These are phyloP conservation scores for Solanum paucissectum DNA, from an alignment of 257 asterid genomes.

Conservation along the genomic window DNA sequence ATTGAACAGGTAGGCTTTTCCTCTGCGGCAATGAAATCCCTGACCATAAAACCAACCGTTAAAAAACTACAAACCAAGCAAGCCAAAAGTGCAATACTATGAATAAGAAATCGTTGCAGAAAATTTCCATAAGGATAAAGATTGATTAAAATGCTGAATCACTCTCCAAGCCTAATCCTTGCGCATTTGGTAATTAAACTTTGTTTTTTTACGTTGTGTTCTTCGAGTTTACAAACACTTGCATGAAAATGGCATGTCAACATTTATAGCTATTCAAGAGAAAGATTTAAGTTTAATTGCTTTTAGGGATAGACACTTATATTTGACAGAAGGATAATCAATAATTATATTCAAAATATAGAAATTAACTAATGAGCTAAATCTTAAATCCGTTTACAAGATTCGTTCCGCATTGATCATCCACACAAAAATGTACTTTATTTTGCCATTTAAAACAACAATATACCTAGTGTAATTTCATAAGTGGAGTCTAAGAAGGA, in stretches of 20 bases:
- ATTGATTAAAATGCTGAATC: background rate
- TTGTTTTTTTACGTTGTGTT: background rate
- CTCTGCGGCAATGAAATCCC: constrained; percentile 73
- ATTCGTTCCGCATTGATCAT: background rate
- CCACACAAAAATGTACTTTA: background rate
- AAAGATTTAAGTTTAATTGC: background rate
- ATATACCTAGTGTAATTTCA: background rate
- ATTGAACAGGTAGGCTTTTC: constrained; percentile 76
- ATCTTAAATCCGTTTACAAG: background rate
- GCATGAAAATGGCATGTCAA: background rate
- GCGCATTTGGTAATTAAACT: background rate
- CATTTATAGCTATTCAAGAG: background rate
- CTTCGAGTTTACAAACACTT: background rate
- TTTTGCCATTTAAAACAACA: background rate
- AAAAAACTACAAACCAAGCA: background rate
- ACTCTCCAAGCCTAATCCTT: background rate
- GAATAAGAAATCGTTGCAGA: background rate
- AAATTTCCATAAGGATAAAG: background rate
- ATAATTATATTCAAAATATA: background rate
- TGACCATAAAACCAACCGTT: constrained; percentile 15
- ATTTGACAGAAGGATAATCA: background rate
- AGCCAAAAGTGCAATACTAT: background rate
- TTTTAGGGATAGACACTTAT: background rate
- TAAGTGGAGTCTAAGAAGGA: background rate
- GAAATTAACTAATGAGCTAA: background rate